phyloP scores from a whole-genome alignment of 1,284 basidiomycete genomes.

The Blastosporella zonata region DNA sequence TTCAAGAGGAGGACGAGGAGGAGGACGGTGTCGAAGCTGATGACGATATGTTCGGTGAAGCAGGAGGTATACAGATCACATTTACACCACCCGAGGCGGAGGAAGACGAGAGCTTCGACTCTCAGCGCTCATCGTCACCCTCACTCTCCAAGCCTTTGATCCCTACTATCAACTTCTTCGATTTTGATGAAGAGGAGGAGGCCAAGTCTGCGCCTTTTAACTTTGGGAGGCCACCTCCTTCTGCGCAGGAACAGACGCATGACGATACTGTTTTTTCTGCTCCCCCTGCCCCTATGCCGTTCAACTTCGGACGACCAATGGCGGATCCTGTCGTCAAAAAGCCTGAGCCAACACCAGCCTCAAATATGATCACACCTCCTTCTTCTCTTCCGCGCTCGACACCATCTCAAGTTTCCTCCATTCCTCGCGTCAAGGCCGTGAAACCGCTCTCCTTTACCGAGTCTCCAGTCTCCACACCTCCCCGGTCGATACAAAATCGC shows the following conservation, averaged over 20 bases:
- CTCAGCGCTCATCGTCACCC: slow-evolving; percentile 13
- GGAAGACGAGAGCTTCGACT: slow-evolving; percentile 20
- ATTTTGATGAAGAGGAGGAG: slow-evolving; percentile 30
- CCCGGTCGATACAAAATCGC: slow-evolving; percentile 18
- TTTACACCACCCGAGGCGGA: slow-evolving; percentile 54
- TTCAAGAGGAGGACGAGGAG: slow-evolving; percentile 47
- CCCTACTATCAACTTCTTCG: slow-evolving; percentile 23
- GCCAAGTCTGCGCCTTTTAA: slow-evolving; percentile 33
- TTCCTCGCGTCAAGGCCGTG: slow-evolving; percentile 38
- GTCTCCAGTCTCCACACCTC: slow-evolving; percentile 24
- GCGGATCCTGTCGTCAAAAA: neutral
- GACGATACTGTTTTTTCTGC: neutral
- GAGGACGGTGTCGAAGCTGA: slow-evolving; percentile 34
- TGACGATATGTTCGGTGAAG: slow-evolving; percentile 42
- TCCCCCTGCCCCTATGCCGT: slow-evolving; percentile 24
- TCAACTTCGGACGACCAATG: slow-evolving; percentile 30
- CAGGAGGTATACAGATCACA: slow-evolving; percentile 66
- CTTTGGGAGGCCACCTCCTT: slow-evolving; percentile 33
- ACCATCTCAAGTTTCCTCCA: slow-evolving; percentile 41
- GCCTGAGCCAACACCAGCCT: neutral
- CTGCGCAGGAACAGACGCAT: slow-evolving; percentile 6
- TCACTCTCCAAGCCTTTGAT: slow-evolving; percentile 14
- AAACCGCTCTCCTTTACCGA: slow-evolving; percentile 21
- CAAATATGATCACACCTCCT: slow-evolving; percentile 22
- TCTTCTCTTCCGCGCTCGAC: slow-evolving; percentile 22